Evolutionary conservation across 83 land plant genomes (phyloP).

Genomic region (Picea abies): DNA sequence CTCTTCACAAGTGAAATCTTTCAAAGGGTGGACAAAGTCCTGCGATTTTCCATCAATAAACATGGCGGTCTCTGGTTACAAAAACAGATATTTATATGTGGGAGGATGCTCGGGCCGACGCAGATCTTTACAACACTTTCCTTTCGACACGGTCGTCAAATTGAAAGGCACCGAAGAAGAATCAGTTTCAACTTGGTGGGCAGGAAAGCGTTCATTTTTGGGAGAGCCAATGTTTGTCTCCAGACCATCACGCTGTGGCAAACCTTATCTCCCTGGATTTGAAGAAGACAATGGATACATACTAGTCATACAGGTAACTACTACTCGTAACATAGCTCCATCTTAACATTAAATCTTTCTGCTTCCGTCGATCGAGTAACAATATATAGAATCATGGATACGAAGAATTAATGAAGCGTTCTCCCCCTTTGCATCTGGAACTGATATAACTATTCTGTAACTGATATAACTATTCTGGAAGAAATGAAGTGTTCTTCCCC

Average conservation of each 20-base stretch:
- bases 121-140: conserved; percentile 58
- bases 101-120: conserved; percentile 47
- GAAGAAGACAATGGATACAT: conserved; percentile 72
- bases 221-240: conserved; percentile 80
- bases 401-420: neutral
- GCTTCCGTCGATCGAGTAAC: neutral
- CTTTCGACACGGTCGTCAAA: conserved; percentile 72
- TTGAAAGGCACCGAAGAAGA: conserved; percentile 30
- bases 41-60: conserved; percentile 74
- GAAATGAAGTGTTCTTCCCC: no score
- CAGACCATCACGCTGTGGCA: conserved; percentile 3
- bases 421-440: no score
- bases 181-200: conserved; percentile 50
- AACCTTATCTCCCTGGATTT: conserved; percentile 1
- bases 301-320: conserved; percentile 66
- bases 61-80: conserved; percentile 37
- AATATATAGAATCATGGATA: neutral
- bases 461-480: neutral
- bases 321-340: neutral
- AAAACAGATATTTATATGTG: conserved; percentile 51
- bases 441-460: neutral
- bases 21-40: conserved; percentile 39
- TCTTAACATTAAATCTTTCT: neutral
- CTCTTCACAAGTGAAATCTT: conserved; percentile 21
- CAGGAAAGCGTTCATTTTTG: conserved; percentile 53